These are phyloP conservation scores for Salisapilia sapeloensis DNA, from an alignment of 352 stramenopile species.

Conservation along the genomic window DNA sequence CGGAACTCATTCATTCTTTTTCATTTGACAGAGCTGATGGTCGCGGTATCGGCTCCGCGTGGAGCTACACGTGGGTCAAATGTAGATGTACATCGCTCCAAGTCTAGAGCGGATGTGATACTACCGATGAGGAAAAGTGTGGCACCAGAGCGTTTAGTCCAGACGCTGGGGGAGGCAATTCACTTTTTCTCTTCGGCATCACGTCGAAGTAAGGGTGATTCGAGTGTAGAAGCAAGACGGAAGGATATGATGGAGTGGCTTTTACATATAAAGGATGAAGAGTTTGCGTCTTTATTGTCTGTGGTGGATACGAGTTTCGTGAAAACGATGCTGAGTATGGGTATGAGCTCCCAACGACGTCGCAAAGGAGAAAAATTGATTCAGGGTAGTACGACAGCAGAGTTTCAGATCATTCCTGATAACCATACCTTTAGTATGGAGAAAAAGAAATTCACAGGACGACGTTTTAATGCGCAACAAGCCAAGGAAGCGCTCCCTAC, in stretches of 20 bases:
- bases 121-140: not conserved
- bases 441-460: not conserved
- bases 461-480: not conserved
- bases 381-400: not conserved
- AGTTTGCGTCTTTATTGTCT: constrained; percentile 42
- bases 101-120: no score
- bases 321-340: constrained; percentile 66
- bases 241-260: constrained; percentile 54
- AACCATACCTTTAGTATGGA: not conserved
- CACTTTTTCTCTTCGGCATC: constrained; percentile 8
- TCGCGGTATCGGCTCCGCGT: no score
- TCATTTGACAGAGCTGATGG: no score
- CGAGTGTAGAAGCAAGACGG: no score
- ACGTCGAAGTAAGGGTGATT: constrained; percentile 6
- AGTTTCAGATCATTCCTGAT: not conserved
- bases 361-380: not conserved
- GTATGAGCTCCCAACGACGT: constrained; percentile 7
- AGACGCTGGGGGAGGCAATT: constrained; percentile 40
- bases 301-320: constrained; percentile 54
- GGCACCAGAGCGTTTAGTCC: constrained; percentile 5
- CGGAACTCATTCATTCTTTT: no score
- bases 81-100: no score
- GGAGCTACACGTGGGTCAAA: no score
- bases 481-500: not conserved
- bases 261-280: constrained; percentile 10